Conservation (phyloP, 1,284 basidiomycete species). For the Lentinus polychrous region DNA sequence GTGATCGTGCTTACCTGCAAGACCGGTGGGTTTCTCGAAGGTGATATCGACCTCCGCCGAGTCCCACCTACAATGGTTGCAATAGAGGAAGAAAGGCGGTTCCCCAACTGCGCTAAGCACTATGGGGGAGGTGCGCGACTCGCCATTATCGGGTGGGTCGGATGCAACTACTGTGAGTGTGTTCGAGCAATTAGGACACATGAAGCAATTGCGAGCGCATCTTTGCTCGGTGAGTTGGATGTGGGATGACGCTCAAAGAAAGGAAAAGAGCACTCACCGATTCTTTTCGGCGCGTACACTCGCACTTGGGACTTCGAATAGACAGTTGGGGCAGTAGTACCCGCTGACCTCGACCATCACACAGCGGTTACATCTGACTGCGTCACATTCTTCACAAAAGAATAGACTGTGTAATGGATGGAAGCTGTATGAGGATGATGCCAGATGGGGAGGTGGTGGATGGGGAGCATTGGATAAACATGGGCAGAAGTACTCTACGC, state of each 20-base stretch:
- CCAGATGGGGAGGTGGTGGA: conserved; percentile 69
- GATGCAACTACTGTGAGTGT: conserved; percentile 84
- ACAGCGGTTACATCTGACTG: conserved; percentile 88
- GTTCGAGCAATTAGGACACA: conserved; percentile 89
- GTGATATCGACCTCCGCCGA: conserved; percentile 84
- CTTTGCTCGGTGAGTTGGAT: conserved; percentile 35
- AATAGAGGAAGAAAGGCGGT: conserved; percentile 87
- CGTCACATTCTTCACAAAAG: conserved; percentile 99
- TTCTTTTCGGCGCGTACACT: conserved; percentile 96
- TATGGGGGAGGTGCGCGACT: conserved; percentile 40
- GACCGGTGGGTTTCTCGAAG: conserved; percentile 94
- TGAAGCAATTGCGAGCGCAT: conserved; percentile 96
- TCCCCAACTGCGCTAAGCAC: conserved; percentile 59
- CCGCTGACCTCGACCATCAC: conserved; percentile 90
- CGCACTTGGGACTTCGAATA: conserved; percentile 98
- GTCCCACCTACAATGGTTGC: conserved; percentile 93
- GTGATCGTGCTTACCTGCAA: conserved; percentile 59
- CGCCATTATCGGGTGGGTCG: conserved; percentile 66
- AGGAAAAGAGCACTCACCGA: conserved; percentile 46
- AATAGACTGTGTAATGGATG: conserved; percentile 83
- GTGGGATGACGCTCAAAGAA: not conserved
- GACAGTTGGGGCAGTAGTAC: conserved; percentile 96
- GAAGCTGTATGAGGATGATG: conserved; percentile 70
- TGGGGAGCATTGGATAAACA: conserved; percentile 54
- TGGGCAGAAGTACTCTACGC: conserved; percentile 65